Evolutionary conservation across 106 monocot genomes (phyloP).

Genomic region (Dioscorea zingiberensis): DNA sequence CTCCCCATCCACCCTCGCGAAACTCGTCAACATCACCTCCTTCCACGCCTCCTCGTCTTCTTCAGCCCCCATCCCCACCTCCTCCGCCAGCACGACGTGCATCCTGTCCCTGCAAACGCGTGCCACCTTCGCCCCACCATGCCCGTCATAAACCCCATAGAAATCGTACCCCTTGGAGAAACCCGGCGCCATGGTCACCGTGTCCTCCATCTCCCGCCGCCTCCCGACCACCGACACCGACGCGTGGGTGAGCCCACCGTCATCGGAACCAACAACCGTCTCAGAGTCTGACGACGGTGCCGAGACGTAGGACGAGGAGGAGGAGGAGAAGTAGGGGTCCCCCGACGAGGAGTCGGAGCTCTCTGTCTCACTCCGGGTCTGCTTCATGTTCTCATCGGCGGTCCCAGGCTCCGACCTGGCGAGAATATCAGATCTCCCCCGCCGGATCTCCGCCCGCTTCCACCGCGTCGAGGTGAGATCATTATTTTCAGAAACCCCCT

Average conservation of each 20-base stretch:
- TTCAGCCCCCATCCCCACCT: conserved; percentile 17
- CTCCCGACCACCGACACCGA: conserved; percentile 44
- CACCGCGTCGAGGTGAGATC: neutral
- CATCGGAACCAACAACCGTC: neutral
- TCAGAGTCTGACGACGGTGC: neutral
- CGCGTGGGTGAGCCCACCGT: conserved; percentile 8
- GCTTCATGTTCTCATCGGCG: neutral
- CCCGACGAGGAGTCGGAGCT: neutral
- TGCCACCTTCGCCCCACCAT: conserved; percentile 55
- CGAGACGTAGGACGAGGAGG: neutral
- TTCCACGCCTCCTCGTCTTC: conserved; percentile 21
- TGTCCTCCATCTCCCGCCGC: conserved; percentile 63
- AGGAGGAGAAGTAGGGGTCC: conserved; percentile 2
- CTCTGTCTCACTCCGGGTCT: neutral
- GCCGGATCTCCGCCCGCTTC: neutral
- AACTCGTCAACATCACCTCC: conserved; percentile 43
- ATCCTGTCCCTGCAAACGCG: conserved; percentile 50
- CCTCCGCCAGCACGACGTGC: conserved; percentile 63
- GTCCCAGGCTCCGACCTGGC: neutral
- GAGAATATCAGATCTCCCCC: too few relatives aligned
- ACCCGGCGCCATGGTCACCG: conserved; percentile 24
- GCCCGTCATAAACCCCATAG: conserved; percentile 76
- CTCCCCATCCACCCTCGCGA: conserved; percentile 50
- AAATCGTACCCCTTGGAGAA: conserved; percentile 35
- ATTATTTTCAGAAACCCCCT: neutral